These are phyloP conservation scores for Neoascochyta sp. DNA, from an alignment of 2,329 filamentous ascomycete genomes.

Conservation along the genomic window DNA sequence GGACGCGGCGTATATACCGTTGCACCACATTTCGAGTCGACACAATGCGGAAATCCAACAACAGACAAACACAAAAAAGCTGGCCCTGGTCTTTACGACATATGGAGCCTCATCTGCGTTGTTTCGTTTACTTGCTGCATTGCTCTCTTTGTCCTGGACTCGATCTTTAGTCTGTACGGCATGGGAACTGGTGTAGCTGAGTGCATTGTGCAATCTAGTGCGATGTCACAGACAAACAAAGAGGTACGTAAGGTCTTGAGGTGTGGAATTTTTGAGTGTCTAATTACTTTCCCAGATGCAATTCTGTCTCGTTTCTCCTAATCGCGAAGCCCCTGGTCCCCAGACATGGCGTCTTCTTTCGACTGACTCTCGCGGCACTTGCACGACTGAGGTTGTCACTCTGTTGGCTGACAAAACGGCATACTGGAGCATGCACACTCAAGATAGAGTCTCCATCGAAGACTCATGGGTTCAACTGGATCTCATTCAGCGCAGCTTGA, in stretches of 20 bases:
- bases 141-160: neutral
- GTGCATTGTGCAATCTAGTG: neutral
- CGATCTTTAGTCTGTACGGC: neutral
- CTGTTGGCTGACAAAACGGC: too few species aligned
- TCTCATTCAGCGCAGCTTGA: too few species aligned
- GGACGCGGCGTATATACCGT: too few species aligned
- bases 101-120: neutral
- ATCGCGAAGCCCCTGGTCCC: conserved; percentile 14
- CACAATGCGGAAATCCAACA: neutral
- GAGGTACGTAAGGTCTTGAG: neutral
- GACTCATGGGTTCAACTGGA: too few species aligned
- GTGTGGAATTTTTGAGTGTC: neutral
- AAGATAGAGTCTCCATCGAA: too few species aligned
- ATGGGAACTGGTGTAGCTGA: conserved; percentile 1
- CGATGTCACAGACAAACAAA: neutral
- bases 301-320: conserved; percentile 15
- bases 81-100: neutral
- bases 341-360: conserved; percentile 15
- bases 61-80: neutral
- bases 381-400: conserved; percentile 9
- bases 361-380: conserved; percentile 1
- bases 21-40: too few species aligned
- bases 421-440: too few species aligned
- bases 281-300: conserved; percentile 9
- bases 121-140: neutral